Evolutionary conservation across 495 filamentous ascomycete genomes (phyloP), one percentile per base, ranked within the genome.

Genomic region (Hyaloscypha variabilis): DNA sequence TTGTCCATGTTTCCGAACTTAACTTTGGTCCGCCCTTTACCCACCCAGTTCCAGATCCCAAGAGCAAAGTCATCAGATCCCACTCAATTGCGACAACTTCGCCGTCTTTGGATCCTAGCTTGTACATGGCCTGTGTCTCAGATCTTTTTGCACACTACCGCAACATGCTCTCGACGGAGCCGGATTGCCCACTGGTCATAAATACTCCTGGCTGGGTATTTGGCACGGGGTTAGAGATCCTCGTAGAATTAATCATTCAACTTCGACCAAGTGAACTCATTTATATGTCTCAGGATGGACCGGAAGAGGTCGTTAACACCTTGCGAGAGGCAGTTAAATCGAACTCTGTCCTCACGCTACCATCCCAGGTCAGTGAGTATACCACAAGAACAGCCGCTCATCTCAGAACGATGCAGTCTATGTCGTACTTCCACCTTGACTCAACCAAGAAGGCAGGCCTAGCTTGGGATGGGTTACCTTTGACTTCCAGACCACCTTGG

Each of bases 121-220:
- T 93, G 67, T 96, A 91, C 69, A 75, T 88, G 10, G 77, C 85
- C 19, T 90, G 89, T 67, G 85, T 82, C 10, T 78, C 86, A 58
- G 88, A 95, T 67, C 84, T 96, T 1, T 80, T 91, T 68, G 73
- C 83, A 17, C 80, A 85, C 36, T 94, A 93, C 72, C 83, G 81
- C 24, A 73, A 73, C 13, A 52, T 69, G 6, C 34, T 67, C 5
- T 69, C 67, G 4, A 62, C 6, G 2, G 10, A 56, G 8, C 74
- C 72, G n/a, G 36, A 64, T 8, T 72, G 77, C 28, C 89, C 90
- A 3, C 79, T 97, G 8, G 79, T 97, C 10, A 83, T 97, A 72
- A 95, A 96, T 74, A 90, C 88, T 14, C 87, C 91, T 1, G 91
- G 91, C 24, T 95, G 92, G 92, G 87, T 94, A 29, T 88, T 90